Conservation (phyloP, 805 yeast species). For the Pachysolen tannophilus region DNA sequence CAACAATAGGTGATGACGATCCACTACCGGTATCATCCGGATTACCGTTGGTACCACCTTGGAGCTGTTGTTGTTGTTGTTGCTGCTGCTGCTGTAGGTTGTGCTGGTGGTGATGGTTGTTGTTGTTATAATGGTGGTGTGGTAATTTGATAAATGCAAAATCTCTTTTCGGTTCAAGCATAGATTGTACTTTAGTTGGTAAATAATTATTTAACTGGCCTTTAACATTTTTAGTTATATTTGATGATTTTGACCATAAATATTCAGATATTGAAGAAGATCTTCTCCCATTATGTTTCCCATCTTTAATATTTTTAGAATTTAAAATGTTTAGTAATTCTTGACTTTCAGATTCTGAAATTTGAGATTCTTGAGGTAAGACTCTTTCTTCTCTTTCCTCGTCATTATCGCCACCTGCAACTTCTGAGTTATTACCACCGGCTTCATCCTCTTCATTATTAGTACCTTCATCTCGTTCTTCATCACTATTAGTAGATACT, state of each 20-base stretch:
- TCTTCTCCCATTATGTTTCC: constrained; percentile 1
- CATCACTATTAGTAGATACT: constrained; percentile 14
- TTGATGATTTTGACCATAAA: constrained; percentile 14
- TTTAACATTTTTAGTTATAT: constrained; percentile 9
- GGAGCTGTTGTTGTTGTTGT: constrained; percentile 11
- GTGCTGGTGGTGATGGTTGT: not conserved
- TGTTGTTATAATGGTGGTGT: too few species aligned
- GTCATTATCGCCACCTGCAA: constrained; percentile 22
- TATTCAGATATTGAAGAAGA: constrained; percentile 13
- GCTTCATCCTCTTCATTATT: constrained; percentile 13
- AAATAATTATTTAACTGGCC: constrained; percentile 32
- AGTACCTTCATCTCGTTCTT: constrained; percentile 18
- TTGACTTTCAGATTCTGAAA: constrained; percentile 1
- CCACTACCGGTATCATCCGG: constrained; percentile 14
- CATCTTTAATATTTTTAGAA: constrained; percentile 1
- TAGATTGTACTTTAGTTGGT: constrained; percentile 72
- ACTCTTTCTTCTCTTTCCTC: constrained; percentile 19
- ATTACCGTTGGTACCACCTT: constrained; percentile 9
- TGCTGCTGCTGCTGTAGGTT: constrained; percentile 17
- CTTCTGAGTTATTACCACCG: constrained; percentile 15
- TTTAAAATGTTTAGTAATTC: constrained; percentile 8
- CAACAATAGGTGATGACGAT: constrained; percentile 21
- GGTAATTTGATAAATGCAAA: constrained; percentile 84
- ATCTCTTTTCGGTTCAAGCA: constrained; percentile 84
- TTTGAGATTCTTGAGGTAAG: constrained; percentile 4